A percentile compares a stretch with the other conserved stretches of the same genome.
These are phyloP conservation scores for Umbelopsis isabellina DNA, from an alignment of 192 early-diverging fungal species.

Conservation along the genomic window DNA sequence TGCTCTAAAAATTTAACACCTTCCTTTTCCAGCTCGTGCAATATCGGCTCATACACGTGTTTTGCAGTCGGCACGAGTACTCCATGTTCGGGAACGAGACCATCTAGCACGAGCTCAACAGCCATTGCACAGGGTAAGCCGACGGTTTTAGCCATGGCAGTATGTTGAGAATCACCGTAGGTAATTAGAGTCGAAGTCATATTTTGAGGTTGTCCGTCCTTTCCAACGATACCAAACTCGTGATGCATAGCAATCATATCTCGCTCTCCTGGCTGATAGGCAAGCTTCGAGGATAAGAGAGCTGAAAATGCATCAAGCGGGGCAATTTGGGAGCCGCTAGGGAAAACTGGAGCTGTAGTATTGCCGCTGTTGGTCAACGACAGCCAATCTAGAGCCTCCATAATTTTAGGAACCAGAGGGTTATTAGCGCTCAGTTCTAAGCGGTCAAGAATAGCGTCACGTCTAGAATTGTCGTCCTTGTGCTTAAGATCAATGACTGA, in stretches of 20 bases:
- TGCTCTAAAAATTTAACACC: constrained; percentile 71
- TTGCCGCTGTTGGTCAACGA: background rate
- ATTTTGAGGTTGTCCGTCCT: constrained; percentile 62
- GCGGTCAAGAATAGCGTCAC: constrained; percentile 42
- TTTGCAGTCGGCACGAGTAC: constrained; percentile 67
- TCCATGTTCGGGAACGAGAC: constrained; percentile 57
- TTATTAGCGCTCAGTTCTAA: constrained; percentile 42
- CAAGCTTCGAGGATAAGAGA: constrained; percentile 77
- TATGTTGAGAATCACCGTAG: constrained; percentile 69
- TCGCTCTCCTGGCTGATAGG: constrained; percentile 77
- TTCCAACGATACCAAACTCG: constrained; percentile 83
- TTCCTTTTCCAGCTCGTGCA: constrained; percentile 62
- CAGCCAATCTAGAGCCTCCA: constrained; percentile 62
- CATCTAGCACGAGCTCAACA: constrained; percentile 66
- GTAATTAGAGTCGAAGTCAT: constrained; percentile 71
- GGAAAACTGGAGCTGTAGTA: background rate
- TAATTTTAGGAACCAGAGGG: constrained; percentile 52
- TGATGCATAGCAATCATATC: constrained; percentile 96
- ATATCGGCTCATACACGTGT: constrained; percentile 73
- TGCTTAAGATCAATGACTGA: constrained; percentile 1
- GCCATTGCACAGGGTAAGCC: constrained; percentile 82
- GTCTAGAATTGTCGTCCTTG: constrained; percentile 4
- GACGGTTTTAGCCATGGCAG: constrained; percentile 85
- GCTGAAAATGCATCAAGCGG: constrained; percentile 84
- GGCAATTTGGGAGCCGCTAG: constrained; percentile 30